Evolutionary conservation across 2,329 filamentous ascomycete species (phyloP), one percentile per base, ranked within the genome.

Genomic region (Pyrenophora teres): DNA sequence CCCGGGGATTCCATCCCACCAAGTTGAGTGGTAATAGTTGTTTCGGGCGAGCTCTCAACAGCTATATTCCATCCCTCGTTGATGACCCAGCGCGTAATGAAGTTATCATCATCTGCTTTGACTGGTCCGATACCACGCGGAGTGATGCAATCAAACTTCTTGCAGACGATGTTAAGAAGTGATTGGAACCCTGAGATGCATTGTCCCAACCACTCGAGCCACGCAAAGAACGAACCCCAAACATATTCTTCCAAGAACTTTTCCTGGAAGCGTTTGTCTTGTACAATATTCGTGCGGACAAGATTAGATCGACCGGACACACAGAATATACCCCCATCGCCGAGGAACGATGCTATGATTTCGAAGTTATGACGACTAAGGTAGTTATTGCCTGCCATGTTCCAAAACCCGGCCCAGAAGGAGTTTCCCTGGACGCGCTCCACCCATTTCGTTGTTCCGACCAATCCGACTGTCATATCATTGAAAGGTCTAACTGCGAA

Each of bases 31-130:
- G 77, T 72, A 31, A 86, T 74, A 0, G 74, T 71, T 0, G 78
- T 74, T 5, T 83, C 78, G 0, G 73, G 55, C 3, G 73, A 74
- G 49, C 78, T 77, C 62, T 87, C 83, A 40, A 85, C 78, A 47
- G 77, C 77, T 45, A 85, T 75, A 3, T 75, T 69, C 74, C 76
- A 82, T 5, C 75, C 76, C 3, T 75, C 59, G 8, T 72, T 70
- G 19, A 83, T 73, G 5, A 79, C 72, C 56, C 76, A 81, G 6
- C 83, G 75, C 0, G 83, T 85, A 21, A 82, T 72, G 56, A 80
- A 86, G 23, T 66, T 69, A 37, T 72, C 68, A n/a, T 73, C 69
- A 10, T 69, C 69, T 1, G 67, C 59, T 7, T 59, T 60, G 3
- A 70, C 43, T 7, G 60, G 64, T 6, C 63, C 63, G 27, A 50